Evolutionary conservation across 2,329 filamentous ascomycete species (phyloP), one percentile per base, ranked within the genome.

Genomic region (Magnaporthiopsis incrustans): DNA sequence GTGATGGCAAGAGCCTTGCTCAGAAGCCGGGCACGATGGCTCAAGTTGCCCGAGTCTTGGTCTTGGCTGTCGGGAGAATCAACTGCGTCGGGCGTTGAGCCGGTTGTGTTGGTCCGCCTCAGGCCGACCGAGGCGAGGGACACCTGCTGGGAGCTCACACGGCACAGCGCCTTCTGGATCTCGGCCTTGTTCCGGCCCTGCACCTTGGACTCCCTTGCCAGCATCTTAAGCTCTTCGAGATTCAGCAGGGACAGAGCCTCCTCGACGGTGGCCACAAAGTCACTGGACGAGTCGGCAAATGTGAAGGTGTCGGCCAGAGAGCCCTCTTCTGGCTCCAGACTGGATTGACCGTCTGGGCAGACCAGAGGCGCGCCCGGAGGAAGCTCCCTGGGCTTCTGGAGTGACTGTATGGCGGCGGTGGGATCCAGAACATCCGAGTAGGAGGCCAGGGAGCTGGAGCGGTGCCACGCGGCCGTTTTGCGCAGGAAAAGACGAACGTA

Each of bases 401-500:
- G 78, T 59, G 80, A 82, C 15, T 78, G 74, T 4, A 92, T 86
- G 1, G 91, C 89, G 18, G 77, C 72, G 18, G 86, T 79, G 56
- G 93, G 79, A 72, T 97, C 85, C 59, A 88, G 83, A 66, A 99
- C 89, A 73, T 98, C 93, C 67, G 86, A 85, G 71, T 94, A 85
- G 71, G 97, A 97, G 2, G 86, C 86, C 32, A 99, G 77, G 27
- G 87, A 85, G 70, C 84, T 86, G 67, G 92, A 84, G 12, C 95
- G 88, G 78, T 97, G 92, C 95, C 95, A 99, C 1, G 88, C 87
- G 27, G 90, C 90, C 1, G 91, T 92, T 74, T 99, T 99, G 60
- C 95, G 87, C 3, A 99, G 80, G 72, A 99, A 99, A 1, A 99
- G 79, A 27, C 95, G 87, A 18, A 98, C 93, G 76, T 97, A 96